Evolutionary conservation across 345 rosid genomes (phyloP), one percentile per base, ranked within the genome.

Genomic region (Abelmoschus esculentus): DNA sequence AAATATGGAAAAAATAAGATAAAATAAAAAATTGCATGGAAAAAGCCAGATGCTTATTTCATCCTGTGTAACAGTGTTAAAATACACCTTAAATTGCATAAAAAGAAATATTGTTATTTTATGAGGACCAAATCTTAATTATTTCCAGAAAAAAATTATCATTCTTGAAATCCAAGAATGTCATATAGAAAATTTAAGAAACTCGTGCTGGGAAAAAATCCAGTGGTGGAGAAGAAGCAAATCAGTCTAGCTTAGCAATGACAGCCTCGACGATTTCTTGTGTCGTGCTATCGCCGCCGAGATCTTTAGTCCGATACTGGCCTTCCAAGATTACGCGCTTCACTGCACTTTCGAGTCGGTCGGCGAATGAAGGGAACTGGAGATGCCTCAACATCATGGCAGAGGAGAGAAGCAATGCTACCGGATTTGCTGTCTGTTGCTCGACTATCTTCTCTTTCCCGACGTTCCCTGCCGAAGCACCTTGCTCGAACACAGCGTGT

Each of bases 371-470:
- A 56, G 61, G 61, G 12, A 56, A 56, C 61, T 56, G 61, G 34
- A 56, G 61, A 26, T 56, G 61, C 10, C 61, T 56, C 61, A 56
- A 56, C 61, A 56, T 56, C 61, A 56, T 56, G 61, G 61, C 61
- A 26, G 61, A 56, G 34, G 61, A 56, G 32, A 56, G 61, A 56
- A 56, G n/a, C n/a, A 56, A 56, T 10, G 61, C 61, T n/a, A 56
- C 61, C 3, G 61, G 61, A 56, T 56, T 56, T 28, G 61, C 61
- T 14, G 12, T 56, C 61, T 12, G 26, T 28, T 56, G 61, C 61
- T 56, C 61, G 10, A 56, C 15, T 26, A 56, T 56, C 34, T 56
- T 56, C 4, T 56, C 61, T 56, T 56, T 56, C 5, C 61, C 61
- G 1, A 56, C 61, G 0, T 56, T 56, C 7, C 61, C 61, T 3